Percentiles rank a stretch among this genome's conserved stretches.
phyloP scores from a whole-genome alignment of 2,329 filamentous ascomycete genomes.

The Monosporascus sp. region DNA sequence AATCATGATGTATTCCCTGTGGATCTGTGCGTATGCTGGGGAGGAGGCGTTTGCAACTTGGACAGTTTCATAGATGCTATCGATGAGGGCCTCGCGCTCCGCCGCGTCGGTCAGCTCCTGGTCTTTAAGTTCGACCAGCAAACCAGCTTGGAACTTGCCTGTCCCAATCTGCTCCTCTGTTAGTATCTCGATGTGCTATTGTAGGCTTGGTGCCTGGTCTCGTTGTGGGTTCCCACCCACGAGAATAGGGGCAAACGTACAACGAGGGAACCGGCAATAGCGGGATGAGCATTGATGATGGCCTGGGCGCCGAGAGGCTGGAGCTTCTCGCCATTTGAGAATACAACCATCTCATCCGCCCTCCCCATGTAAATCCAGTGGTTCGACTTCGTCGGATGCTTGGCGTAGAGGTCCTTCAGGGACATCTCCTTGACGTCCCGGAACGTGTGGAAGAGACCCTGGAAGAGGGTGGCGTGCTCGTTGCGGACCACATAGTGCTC shows the following conservation, averaged over 20 bases:
- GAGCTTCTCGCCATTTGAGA: constrained; percentile 29
- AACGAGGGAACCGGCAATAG: constrained; percentile 19
- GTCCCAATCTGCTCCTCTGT: constrained; percentile 11
- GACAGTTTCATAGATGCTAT: constrained; percentile 40
- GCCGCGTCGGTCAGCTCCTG: neutral
- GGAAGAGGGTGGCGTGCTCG: constrained; percentile 23
- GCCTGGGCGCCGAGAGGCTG: constrained; percentile 26
- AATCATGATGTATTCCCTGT: constrained; percentile 36
- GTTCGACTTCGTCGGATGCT: constrained; percentile 21
- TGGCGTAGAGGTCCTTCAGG: constrained; percentile 26
- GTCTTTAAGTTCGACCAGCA: constrained; percentile 24
- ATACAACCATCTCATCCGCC: constrained; percentile 25
- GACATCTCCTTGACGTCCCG: constrained; percentile 17
- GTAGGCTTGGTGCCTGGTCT: neutral
- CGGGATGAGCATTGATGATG: constrained; percentile 18
- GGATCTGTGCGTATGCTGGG: constrained; percentile 37
- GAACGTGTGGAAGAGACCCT: constrained; percentile 31
- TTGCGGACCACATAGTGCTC: constrained; percentile 30
- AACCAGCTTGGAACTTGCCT: constrained; percentile 21
- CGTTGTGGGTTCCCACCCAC: neutral
- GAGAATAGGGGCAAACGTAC: neutral
- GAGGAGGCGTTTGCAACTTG: constrained; percentile 37
- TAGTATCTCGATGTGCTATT: neutral
- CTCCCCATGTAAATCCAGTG: constrained; percentile 27
- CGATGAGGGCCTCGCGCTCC: constrained; percentile 21